Conservation (phyloP, 2,329 filamentous ascomycete genomes). For the Fusarium sp. region DNA sequence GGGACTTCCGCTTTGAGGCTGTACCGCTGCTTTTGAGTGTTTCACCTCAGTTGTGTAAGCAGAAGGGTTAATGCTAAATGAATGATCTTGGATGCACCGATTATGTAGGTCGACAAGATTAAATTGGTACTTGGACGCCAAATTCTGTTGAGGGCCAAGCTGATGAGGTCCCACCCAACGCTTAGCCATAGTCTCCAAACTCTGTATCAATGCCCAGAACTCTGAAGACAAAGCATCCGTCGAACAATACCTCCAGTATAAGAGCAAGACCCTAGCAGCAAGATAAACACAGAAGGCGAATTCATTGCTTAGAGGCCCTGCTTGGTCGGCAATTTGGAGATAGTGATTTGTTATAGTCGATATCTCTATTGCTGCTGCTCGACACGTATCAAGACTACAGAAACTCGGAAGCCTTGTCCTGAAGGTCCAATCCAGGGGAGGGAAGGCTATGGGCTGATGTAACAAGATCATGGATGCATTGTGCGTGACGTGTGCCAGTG, state of each 20-base stretch:
- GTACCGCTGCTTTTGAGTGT: neutral
- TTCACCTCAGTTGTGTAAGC: slow-evolving; percentile 34
- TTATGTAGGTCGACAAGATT: neutral
- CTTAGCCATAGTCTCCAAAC: slow-evolving; percentile 46
- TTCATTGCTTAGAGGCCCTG: slow-evolving; percentile 43
- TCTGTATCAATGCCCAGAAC: slow-evolving; percentile 46
- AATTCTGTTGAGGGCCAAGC: neutral
- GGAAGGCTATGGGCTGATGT: slow-evolving; percentile 61
- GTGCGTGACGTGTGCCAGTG: slow-evolving; percentile 61
- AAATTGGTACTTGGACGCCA: neutral
- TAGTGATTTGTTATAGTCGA: slow-evolving; percentile 60
- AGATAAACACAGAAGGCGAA: slow-evolving; percentile 61
- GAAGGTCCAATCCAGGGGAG: slow-evolving; percentile 46
- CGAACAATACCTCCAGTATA: slow-evolving; percentile 28
- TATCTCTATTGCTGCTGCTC: slow-evolving; percentile 58
- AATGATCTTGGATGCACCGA: slow-evolving; percentile 15
- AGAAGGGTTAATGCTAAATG: slow-evolving; percentile 19
- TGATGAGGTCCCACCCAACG: slow-evolving; percentile 40
- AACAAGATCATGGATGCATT: slow-evolving; percentile 62
- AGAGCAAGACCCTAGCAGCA: slow-evolving; percentile 55
- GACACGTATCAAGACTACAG: slow-evolving; percentile 61
- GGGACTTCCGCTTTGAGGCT: neutral
- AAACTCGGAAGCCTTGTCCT: slow-evolving; percentile 53
- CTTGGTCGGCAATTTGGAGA: slow-evolving; percentile 50
- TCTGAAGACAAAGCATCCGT: slow-evolving; percentile 29